A percentile compares a stretch with the other conserved stretches of the same genome.
phyloP scores from a whole-genome alignment of 2,329 filamentous ascomycete genomes.

The Penicillium sp. region DNA sequence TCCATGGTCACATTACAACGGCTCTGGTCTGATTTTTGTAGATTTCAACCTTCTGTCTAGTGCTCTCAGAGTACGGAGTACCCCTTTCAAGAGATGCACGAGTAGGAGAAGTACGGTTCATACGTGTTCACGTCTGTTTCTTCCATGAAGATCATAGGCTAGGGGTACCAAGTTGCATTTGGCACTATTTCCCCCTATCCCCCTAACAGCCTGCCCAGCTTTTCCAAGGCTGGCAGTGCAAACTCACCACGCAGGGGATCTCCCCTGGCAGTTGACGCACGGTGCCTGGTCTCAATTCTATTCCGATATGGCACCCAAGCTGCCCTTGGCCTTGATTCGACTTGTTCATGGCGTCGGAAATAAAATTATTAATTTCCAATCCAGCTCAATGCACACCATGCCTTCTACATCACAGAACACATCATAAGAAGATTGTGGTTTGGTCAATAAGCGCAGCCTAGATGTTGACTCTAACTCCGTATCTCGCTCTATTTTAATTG shows the following conservation, averaged over 20 bases:
- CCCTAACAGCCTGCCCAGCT: constrained; percentile 4
- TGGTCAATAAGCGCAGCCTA: too few species aligned
- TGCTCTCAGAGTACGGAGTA: background rate
- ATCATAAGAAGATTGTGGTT: background rate
- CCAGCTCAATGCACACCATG: background rate
- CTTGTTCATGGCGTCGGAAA: background rate
- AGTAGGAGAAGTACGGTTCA: too few species aligned
- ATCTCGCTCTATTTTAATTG: too few species aligned
- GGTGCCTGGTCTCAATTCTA: background rate
- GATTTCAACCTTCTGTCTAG: background rate
- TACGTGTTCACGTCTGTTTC: background rate
- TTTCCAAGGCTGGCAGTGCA: constrained; percentile 3
- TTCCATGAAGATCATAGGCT: constrained; percentile 14
- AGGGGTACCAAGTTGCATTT: constrained; percentile 8
- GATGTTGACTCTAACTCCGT: too few species aligned
- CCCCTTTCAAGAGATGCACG: too few species aligned
- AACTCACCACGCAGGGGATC: constrained; percentile 5
- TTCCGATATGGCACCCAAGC: background rate
- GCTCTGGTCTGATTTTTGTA: background rate
- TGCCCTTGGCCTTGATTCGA: background rate
- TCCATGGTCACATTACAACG: constrained; percentile 19
- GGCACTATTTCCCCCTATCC: background rate
- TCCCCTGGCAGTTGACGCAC: constrained; percentile 1
- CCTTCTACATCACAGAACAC: background rate
- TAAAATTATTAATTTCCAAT: background rate